Conservation (phyloP, 306 rosid species). For the Castanea crenata region DNA sequence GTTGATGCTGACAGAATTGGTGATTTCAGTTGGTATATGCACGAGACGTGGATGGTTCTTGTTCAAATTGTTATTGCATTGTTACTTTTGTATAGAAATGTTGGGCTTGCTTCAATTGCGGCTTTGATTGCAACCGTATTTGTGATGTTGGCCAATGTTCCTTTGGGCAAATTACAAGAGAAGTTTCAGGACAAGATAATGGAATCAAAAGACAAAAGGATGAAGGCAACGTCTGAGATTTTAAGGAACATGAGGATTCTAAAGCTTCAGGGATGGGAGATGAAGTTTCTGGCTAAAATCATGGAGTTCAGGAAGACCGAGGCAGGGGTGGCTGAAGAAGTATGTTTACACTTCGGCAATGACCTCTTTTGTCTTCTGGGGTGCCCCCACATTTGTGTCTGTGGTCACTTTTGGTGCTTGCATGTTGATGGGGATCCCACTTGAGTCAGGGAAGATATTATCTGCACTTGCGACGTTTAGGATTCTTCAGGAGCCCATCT, state of each 20-base stretch:
- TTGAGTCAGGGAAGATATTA: conserved; percentile 85
- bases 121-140: conserved; percentile 61
- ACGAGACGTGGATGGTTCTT: conserved; percentile 63
- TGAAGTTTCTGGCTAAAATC: conserved; percentile 78
- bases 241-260: conserved; percentile 83
- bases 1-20: conserved; percentile 84
- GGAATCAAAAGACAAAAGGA: conserved; percentile 79
- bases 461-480: conserved; percentile 80
- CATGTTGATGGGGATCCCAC: conserved; percentile 71
- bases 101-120: conserved; percentile 75
- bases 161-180: conserved; percentile 64
- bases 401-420: conserved; percentile 77
- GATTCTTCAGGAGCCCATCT: conserved; percentile 83
- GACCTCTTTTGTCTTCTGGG: conserved; percentile 53
- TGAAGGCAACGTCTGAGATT: conserved; percentile 79
- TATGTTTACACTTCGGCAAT: conserved; percentile 40
- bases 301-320: conserved; percentile 52
- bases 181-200: conserved; percentile 75
- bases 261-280: conserved; percentile 90
- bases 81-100: conserved; percentile 60
- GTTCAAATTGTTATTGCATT: conserved; percentile 68
- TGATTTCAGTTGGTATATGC: conserved; percentile 65
- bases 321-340: conserved; percentile 62
- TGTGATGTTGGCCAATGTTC: conserved; percentile 68
- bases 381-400: conserved; percentile 74